Base-by-base conservation (phyloP, 257 asterid species). In the Prunella vulgaris region DNA sequence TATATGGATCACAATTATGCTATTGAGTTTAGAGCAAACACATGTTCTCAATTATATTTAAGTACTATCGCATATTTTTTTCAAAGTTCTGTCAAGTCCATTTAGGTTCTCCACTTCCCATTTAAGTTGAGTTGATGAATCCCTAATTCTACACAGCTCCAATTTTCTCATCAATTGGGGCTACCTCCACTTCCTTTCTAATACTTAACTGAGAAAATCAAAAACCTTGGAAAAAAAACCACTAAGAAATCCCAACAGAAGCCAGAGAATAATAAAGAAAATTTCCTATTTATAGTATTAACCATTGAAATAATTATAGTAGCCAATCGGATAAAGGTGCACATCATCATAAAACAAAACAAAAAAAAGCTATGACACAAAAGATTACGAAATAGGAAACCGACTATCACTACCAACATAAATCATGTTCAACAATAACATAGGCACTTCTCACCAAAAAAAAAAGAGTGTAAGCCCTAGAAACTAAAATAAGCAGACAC, bases 371-470 rank as follows among this genome's bases (percentile, higher is more conserved):
- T 20, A 69, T 17, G 14, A 61, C 28, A 61, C 49, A 2, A 66
- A 63, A 1, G 6, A 48, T 20, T 58, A 56, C 14, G 30, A 27
- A 58, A 54, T 4, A 60, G 35, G 22, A n/a, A 61, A 14, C 20
- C 13, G 63, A 25, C 5, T 66, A 48, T 40, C 33, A 48, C 32
- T 33, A 51, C 21, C 44, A 46, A 42, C 10, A 28, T 14, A 42
- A 70, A 6, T 58, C 32, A 52, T 58, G 44, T 59, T 42, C 67
- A 5, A 5, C 69, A 15, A 54, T 30, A 53, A 69, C 61, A 37
- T 14, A n/a, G 48, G 8, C 27, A 21, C 35, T 9, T 42, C 24
- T 27, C 70, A 13, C n/a, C 10, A n/a, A n/a, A n/a, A n/a, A 40
- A 28, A 68, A 35, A 64, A 5, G 49, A 10, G 62, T 14, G 14